These are phyloP conservation scores for Hypoxylon intermedium DNA, from an alignment of 495 filamentous ascomycete species.

Conservation along the genomic window DNA sequence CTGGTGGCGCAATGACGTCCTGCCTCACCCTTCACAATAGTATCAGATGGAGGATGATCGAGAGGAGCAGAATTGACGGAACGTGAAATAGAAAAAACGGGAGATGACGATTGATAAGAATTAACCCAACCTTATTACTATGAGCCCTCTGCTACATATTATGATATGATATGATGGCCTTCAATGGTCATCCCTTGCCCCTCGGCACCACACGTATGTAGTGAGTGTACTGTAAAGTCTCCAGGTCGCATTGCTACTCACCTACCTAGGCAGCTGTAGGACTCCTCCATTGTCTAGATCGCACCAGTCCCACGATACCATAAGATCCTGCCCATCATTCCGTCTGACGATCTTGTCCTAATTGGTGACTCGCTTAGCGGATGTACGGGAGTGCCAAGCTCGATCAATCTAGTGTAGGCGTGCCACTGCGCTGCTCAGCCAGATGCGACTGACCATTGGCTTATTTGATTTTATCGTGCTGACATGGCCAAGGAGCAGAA, in stretches of 20 bases:
- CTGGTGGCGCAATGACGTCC: too few relatives aligned
- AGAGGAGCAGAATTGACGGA: constrained; percentile 6
- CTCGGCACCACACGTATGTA: constrained; percentile 16
- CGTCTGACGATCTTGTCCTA: constrained; percentile 28
- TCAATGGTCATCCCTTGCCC: too few relatives aligned
- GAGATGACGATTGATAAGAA: constrained; percentile 8
- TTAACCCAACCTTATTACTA: constrained; percentile 11
- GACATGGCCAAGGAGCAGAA: constrained; percentile 12
- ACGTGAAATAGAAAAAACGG: not conserved
- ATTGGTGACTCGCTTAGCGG: constrained; percentile 19
- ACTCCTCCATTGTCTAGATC: not conserved
- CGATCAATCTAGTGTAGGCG: constrained; percentile 20
- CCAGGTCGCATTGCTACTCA: constrained; percentile 4
- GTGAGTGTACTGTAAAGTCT: too few relatives aligned
- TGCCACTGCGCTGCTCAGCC: constrained; percentile 7
- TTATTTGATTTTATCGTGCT: constrained; percentile 23
- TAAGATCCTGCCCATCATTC: constrained; percentile 17
- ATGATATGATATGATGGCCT: too few relatives aligned
- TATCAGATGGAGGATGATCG: too few relatives aligned
- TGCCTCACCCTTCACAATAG: too few relatives aligned
- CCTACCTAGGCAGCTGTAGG: too few relatives aligned
- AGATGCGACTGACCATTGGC: constrained; percentile 20
- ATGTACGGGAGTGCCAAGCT: constrained; percentile 17
- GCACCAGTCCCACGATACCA: not conserved
- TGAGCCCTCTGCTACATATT: too few relatives aligned